phyloP scores from a whole-genome alignment of 768 basidiomycete genomes.

The Termitomyces sp. region DNA sequence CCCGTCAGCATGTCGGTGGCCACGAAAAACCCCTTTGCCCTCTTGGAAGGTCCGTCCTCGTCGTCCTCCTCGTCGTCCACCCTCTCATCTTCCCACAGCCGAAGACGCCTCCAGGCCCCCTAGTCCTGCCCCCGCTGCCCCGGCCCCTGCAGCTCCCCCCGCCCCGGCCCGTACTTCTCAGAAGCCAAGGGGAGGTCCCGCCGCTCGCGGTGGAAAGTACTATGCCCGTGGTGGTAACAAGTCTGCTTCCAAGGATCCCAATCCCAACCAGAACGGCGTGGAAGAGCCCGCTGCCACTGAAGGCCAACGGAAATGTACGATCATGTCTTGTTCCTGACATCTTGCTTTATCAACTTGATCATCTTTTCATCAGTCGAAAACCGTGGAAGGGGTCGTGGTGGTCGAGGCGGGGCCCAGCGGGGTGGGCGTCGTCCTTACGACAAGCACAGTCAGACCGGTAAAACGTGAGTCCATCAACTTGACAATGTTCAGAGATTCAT shows the following conservation, averaged over 20 bases:
- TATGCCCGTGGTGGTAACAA: conserved; percentile 59
- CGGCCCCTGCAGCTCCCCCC: conserved; percentile 36
- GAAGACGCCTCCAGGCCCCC: conserved; percentile 49
- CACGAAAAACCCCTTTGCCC: conserved; percentile 81
- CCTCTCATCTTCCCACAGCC: conserved; percentile 29
- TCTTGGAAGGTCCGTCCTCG: conserved; percentile 66
- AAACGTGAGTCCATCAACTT: conserved; percentile 53
- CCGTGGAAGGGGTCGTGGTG: conserved; percentile 51
- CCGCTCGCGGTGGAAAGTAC: conserved; percentile 68
- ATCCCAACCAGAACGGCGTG: conserved; percentile 41
- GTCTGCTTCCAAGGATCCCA: conserved; percentile 36
- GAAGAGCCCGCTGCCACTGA: conserved; percentile 31
- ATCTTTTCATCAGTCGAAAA: conserved; percentile 38
- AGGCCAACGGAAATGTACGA: conserved; percentile 38
- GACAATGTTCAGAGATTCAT: not conserved
- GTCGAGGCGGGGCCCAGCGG: conserved; percentile 48
- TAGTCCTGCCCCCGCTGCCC: conserved; percentile 36
- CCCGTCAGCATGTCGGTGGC: conserved; percentile 89
- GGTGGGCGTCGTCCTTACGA: conserved; percentile 79
- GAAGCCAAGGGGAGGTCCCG: conserved; percentile 54
- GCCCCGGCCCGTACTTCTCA: conserved; percentile 41
- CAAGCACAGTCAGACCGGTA: conserved; percentile 84
- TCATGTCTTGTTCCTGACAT: conserved; percentile 3
- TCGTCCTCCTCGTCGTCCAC: conserved; percentile 5
- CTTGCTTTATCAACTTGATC: conserved; percentile 9